Evolutionary conservation across 1,139 yeast species (phyloP).

Genomic region (Nadsonia commutata): DNA sequence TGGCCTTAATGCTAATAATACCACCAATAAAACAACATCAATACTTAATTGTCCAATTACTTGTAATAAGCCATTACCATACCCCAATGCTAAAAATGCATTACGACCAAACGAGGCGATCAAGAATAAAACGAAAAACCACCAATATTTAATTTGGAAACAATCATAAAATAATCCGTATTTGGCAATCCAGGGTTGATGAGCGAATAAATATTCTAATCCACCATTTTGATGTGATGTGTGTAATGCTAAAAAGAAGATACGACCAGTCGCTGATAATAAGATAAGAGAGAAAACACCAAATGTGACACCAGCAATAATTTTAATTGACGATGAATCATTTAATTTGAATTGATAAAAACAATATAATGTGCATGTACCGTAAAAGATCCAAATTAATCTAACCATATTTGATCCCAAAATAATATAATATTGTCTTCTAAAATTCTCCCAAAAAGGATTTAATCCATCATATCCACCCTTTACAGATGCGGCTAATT

Average conservation of each 20-base stretch:
- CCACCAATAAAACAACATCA: constrained; percentile 13
- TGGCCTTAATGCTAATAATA: constrained; percentile 14
- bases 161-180: constrained; percentile 24
- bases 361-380: constrained; percentile 21
- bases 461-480: constrained; percentile 1
- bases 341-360: constrained; percentile 20
- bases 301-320: constrained; percentile 21
- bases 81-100: constrained; percentile 21
- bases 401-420: constrained; percentile 17
- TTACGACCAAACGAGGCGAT: constrained; percentile 18
- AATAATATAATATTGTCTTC: constrained; percentile 14
- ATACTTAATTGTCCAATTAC: constrained; percentile 20
- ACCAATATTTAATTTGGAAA: constrained; percentile 20
- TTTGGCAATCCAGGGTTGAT: constrained; percentile 20
- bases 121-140: constrained; percentile 20
- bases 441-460: constrained; percentile 11
- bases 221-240: constrained; percentile 16
- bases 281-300: constrained; percentile 17
- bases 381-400: constrained; percentile 18
- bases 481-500: constrained; percentile 1
- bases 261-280: constrained; percentile 14
- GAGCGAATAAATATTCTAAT: constrained; percentile 15
- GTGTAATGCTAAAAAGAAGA: constrained; percentile 15
- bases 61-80: constrained; percentile 21
- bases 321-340: constrained; percentile 21